Conservation (phyloP, 2,329 filamentous ascomycete species). For the Penicillium frequentans region DNA sequence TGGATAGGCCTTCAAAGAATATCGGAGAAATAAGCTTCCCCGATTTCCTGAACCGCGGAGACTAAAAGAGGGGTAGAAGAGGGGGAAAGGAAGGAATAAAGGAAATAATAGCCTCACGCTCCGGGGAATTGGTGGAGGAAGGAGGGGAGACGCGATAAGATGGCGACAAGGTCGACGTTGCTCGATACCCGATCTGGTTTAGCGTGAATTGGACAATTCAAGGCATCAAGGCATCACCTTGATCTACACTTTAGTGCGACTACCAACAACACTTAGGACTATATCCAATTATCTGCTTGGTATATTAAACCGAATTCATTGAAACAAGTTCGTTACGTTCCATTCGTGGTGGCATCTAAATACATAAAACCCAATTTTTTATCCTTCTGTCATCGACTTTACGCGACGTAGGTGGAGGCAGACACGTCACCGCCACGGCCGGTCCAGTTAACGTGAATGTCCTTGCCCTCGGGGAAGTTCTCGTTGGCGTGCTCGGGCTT, state of each 20-base stretch:
- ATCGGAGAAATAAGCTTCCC: neutral
- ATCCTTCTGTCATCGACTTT: conserved; percentile 43
- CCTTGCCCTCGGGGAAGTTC: conserved; percentile 79
- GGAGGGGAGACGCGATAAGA: conserved; percentile 16
- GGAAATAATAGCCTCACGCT: neutral
- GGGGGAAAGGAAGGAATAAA: neutral
- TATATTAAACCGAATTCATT: conserved; percentile 4
- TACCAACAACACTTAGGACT: neutral
- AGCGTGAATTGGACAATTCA: neutral
- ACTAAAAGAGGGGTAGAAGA: neutral
- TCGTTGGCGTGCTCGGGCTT: conserved; percentile 76
- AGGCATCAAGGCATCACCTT: conserved; percentile 1
- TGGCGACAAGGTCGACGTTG: conserved; percentile 14
- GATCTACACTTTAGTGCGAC: neutral
- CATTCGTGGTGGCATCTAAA: conserved; percentile 28
- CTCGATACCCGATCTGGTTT: conserved; percentile 9
- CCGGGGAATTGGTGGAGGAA: conserved; percentile 8
- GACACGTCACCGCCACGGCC: conserved; percentile 96
- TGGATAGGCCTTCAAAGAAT: neutral
- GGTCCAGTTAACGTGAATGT: conserved; percentile 99
- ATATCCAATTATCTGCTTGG: neutral
- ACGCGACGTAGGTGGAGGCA: conserved; percentile 96
- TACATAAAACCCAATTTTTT: conserved; percentile 29
- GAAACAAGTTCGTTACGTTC: conserved; percentile 26
- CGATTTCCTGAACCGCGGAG: neutral